Evolutionary conservation across 1,284 basidiomycete genomes (phyloP).

Genomic region (Entoloma clypeatum): DNA sequence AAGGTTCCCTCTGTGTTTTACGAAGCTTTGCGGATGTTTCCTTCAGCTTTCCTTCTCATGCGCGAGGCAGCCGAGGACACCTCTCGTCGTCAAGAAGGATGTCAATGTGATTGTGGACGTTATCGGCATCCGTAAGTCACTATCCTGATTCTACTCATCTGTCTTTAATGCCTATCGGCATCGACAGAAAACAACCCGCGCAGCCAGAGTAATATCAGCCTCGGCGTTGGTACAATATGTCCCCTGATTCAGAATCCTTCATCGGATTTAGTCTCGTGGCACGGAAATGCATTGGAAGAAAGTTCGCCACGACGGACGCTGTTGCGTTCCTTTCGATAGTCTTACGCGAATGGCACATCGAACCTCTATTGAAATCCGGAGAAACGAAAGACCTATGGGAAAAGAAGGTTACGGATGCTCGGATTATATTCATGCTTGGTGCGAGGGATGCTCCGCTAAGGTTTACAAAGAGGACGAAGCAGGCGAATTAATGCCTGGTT

Average conservation of each 20-base stretch:
- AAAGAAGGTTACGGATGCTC: slow-evolving; percentile 41
- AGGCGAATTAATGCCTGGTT: no score
- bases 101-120: slow-evolving; percentile 45
- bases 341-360: slow-evolving; percentile 49
- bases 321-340: slow-evolving; percentile 52
- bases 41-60: slow-evolving; percentile 30
- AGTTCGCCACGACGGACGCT: slow-evolving; percentile 49
- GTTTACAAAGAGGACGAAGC: slow-evolving; percentile 30
- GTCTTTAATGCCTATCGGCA: not conserved
- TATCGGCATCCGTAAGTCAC: slow-evolving; percentile 47
- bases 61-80: slow-evolving; percentile 31
- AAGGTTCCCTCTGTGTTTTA: slow-evolving; percentile 46
- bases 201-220: slow-evolving; percentile 33
- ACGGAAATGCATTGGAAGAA: slow-evolving; percentile 53
- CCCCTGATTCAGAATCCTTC: slow-evolving; percentile 35
- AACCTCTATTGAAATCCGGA: slow-evolving; percentile 38
- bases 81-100: slow-evolving; percentile 30
- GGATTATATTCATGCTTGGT: slow-evolving; percentile 38
- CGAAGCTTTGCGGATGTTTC: slow-evolving; percentile 44
- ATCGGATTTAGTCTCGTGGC: slow-evolving; percentile 48
- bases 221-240: slow-evolving; percentile 32
- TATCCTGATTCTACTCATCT: slow-evolving; percentile 7
- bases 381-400: slow-evolving; percentile 46
- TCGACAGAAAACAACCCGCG: slow-evolving; percentile 35
- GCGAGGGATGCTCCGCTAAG: slow-evolving; percentile 40